Evolutionary conservation across 257 asterid genomes (phyloP).

Genomic region (Solanum paucissectum): DNA sequence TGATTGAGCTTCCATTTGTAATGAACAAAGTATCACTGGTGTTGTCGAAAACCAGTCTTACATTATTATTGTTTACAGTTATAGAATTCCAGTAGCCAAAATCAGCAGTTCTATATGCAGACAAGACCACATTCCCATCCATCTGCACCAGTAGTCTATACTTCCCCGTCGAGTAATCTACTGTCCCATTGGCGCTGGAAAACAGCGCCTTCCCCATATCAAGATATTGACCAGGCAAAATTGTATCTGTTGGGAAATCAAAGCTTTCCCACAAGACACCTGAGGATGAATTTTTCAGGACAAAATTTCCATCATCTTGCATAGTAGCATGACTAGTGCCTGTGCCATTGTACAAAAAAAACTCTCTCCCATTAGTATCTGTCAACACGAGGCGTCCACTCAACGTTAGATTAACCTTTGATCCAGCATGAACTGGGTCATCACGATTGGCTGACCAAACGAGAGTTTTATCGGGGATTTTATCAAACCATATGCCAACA

Average conservation of each 20-base stretch:
- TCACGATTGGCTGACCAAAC: constrained; percentile 34
- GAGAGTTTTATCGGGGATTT: constrained; percentile 13
- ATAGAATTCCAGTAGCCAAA: neutral
- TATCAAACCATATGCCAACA: constrained; percentile 33
- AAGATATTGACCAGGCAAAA: neutral
- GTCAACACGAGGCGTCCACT: constrained; percentile 10
- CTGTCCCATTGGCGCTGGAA: neutral
- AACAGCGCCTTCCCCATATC: neutral
- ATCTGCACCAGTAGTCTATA: neutral
- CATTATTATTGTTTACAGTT: neutral
- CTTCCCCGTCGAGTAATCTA: neutral
- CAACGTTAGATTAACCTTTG: constrained; percentile 3
- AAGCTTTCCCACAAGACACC: constrained; percentile 19
- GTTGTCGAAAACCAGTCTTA: neutral
- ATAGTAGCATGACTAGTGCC: constrained; percentile 9
- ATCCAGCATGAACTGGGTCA: constrained; percentile 7
- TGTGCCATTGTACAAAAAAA: neutral
- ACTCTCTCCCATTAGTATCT: neutral
- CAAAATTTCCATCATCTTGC: constrained; percentile 23
- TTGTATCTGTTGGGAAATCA: constrained; percentile 17
- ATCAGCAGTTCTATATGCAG: neutral
- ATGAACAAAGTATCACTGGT: neutral
- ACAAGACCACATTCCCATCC: neutral
- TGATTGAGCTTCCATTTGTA: neutral
- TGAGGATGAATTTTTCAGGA: neutral